Conservation (phyloP, 208 protist genomes). For the Trichomonas vaginalis region DNA sequence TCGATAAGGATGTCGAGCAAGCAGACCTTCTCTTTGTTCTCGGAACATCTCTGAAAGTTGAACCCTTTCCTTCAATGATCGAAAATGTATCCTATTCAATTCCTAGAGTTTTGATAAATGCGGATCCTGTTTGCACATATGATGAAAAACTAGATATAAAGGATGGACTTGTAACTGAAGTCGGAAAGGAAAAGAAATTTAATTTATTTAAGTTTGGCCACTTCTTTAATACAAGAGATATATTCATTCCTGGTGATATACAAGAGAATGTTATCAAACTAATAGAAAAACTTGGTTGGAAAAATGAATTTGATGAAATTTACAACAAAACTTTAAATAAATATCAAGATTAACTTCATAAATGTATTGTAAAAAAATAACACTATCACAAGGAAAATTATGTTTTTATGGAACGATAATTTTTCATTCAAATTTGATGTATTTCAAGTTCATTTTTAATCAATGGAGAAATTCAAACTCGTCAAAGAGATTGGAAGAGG, state of each 20-base stretch:
- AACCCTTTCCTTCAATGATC: neutral
- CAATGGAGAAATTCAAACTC: neutral
- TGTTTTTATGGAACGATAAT: neutral
- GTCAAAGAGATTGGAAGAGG: neutral
- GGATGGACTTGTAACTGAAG: neutral
- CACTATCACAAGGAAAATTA: neutral
- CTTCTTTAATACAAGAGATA: neutral
- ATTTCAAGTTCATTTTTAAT: neutral
- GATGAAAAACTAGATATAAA: neutral
- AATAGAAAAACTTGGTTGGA: neutral
- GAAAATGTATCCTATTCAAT: neutral
- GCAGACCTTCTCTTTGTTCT: slow-evolving; percentile 2
- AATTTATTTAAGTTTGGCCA: neutral
- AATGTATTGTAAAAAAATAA: neutral
- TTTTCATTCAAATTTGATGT: neutral
- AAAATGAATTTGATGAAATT: neutral
- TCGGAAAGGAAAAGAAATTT: neutral
- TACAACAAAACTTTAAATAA: neutral
- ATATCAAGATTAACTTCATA: neutral
- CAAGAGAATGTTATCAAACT: neutral
- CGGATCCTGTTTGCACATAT: neutral
- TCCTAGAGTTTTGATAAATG: neutral
- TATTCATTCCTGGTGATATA: neutral
- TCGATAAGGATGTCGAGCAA: neutral
- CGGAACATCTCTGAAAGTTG: neutral